Percentiles rank a stretch among this genome's conserved stretches.
These are phyloP conservation scores for Boletus barrowsii DNA, from an alignment of 768 basidiomycete species.

Conservation along the genomic window DNA sequence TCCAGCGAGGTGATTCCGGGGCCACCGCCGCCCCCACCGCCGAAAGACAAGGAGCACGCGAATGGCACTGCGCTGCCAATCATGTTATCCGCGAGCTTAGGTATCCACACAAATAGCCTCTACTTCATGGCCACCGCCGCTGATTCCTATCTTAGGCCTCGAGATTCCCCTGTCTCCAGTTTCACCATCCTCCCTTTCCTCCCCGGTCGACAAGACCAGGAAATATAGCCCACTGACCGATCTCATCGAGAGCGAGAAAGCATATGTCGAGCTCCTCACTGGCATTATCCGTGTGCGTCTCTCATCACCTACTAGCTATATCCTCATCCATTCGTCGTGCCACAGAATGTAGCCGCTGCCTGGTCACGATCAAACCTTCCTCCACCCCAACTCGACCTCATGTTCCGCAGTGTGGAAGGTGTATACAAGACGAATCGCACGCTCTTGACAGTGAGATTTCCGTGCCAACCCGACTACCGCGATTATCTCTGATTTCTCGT, in stretches of 20 bases:
- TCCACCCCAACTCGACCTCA: slow-evolving; percentile 83
- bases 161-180: slow-evolving; percentile 21
- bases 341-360: slow-evolving; percentile 92
- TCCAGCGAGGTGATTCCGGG: not conserved
- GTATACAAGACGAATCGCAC: slow-evolving; percentile 90
- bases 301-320: not conserved
- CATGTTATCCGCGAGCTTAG: slow-evolving; percentile 19
- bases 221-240: slow-evolving; percentile 83
- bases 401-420: slow-evolving; percentile 92
- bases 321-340: slow-evolving; percentile 12
- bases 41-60: slow-evolving; percentile 15
- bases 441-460: slow-evolving; percentile 57
- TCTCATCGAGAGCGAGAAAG: slow-evolving; percentile 90
- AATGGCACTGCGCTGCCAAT: not conserved
- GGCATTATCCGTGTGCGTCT: slow-evolving; percentile 83
- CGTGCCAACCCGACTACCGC: not conserved
- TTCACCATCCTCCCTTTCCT: slow-evolving; percentile 20
- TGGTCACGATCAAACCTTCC: slow-evolving; percentile 97
- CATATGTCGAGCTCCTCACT: slow-evolving; percentile 87
- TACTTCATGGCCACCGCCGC: slow-evolving; percentile 6
- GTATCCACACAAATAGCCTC: slow-evolving; percentile 13
- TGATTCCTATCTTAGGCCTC: slow-evolving; percentile 22
- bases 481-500: slow-evolving; percentile 17
- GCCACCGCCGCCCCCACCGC: slow-evolving; percentile 14
- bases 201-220: slow-evolving; percentile 48